Evolutionary conservation across 2,329 filamentous ascomycete species (phyloP).

Genomic region (Cladosporium sp.): DNA sequence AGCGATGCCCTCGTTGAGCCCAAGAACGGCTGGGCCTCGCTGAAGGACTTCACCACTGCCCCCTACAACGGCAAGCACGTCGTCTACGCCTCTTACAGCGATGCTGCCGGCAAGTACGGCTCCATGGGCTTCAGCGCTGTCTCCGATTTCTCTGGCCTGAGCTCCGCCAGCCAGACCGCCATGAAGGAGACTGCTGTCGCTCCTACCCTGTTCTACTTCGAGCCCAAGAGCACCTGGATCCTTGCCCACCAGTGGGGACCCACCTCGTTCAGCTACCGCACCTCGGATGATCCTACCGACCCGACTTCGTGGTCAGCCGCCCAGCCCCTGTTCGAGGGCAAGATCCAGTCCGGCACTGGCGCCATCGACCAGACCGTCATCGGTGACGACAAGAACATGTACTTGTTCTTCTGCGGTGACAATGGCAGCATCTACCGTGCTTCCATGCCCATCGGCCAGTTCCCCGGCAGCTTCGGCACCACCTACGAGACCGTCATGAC

Average conservation of each 20-base stretch:
- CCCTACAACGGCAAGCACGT: constrained; percentile 60
- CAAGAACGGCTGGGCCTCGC: constrained; percentile 54
- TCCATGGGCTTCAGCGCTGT: constrained; percentile 62
- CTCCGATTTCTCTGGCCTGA: constrained; percentile 55
- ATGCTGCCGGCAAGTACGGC: constrained; percentile 49
- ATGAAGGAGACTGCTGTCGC: constrained; percentile 55
- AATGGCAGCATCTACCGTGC: constrained; percentile 67
- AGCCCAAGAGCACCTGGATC: constrained; percentile 63
- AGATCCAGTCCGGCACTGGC: constrained; percentile 54
- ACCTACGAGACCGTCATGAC: constrained; percentile 52
- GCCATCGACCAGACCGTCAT: constrained; percentile 66
- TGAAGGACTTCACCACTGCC: constrained; percentile 64
- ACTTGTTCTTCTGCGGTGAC: constrained; percentile 67
- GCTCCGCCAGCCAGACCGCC: constrained; percentile 52
- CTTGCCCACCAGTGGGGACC: constrained; percentile 66
- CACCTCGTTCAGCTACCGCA: constrained; percentile 60
- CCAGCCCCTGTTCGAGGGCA: constrained; percentile 59
- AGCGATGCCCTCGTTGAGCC: constrained; percentile 51
- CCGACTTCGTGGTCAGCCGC: constrained; percentile 57
- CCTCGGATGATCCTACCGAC: constrained; percentile 59
- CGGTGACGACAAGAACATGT: constrained; percentile 62
- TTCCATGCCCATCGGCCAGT: constrained; percentile 62
- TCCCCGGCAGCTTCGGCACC: constrained; percentile 61
- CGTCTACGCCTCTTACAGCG: constrained; percentile 58
- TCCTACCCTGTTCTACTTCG: constrained; percentile 64